A percentile compares a stretch with the other conserved stretches of the same genome.
Evolutionary conservation across 2,329 filamentous ascomycete species (phyloP).

Genomic region (Tympanopsis confertula): DNA sequence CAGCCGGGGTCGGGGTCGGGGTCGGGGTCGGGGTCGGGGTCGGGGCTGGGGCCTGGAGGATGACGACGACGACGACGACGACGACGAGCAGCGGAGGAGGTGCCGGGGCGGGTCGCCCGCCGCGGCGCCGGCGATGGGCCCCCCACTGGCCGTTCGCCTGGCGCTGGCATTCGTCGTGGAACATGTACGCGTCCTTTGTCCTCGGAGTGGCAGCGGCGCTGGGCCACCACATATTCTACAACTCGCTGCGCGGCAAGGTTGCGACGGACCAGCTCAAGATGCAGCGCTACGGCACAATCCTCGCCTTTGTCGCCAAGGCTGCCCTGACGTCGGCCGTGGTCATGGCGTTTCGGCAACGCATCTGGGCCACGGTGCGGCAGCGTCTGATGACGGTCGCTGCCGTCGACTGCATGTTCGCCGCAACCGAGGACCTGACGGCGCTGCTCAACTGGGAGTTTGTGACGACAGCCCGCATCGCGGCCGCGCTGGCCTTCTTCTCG

Average conservation of each 20-base stretch:
- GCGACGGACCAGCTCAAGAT: slow-evolving; percentile 21
- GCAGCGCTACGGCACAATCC: slow-evolving; percentile 23
- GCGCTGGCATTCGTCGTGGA: slow-evolving; percentile 22
- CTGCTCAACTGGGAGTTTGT: slow-evolving; percentile 17
- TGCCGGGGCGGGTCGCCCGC: no score
- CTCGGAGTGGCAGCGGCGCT: slow-evolving; percentile 21
- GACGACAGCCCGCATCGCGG: slow-evolving; percentile 17
- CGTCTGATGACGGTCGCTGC: slow-evolving; percentile 14
- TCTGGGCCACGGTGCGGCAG: slow-evolving; percentile 17
- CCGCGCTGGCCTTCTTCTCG: slow-evolving; percentile 19
- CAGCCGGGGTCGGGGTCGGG: no score
- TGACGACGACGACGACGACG: no score
- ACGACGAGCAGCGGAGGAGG: no score
- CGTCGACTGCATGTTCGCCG: slow-evolving; percentile 20
- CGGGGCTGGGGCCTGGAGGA: no score
- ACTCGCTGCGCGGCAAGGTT: slow-evolving; percentile 15
- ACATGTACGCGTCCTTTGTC: slow-evolving; percentile 22
- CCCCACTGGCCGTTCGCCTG: slow-evolving; percentile 4
- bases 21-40: no score
- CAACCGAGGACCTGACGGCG: slow-evolving; percentile 15
- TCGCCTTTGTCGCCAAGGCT: slow-evolving; percentile 26
- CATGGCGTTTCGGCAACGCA: slow-evolving; percentile 16
- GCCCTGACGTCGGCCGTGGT: slow-evolving; percentile 21
- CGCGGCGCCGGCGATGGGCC: no score
- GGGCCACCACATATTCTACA: slow-evolving; percentile 25